Conservation (phyloP, 2,329 filamentous ascomycete genomes). For the Penicillium digitatum region DNA sequence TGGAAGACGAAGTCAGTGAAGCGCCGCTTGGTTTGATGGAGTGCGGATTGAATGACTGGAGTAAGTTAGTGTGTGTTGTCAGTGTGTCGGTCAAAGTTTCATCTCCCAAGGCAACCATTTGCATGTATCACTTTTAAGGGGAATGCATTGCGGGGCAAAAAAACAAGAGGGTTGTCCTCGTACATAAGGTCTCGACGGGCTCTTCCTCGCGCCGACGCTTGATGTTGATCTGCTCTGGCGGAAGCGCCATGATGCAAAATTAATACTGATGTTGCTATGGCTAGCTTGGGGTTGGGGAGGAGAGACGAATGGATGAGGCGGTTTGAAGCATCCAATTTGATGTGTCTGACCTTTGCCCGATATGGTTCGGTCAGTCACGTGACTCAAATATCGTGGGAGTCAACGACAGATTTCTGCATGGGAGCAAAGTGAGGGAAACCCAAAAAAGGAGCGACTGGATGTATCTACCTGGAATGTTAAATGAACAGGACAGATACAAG, state of each 20-base stretch:
- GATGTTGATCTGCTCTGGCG: conserved; percentile 51
- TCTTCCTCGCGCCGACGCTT: conserved; percentile 57
- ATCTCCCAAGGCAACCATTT: not conserved
- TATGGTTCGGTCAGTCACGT: not conserved
- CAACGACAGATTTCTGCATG: not conserved
- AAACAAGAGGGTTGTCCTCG: conserved; percentile 14
- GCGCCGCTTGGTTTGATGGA: conserved; percentile 46
- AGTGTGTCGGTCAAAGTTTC: not conserved
- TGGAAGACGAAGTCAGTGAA: conserved; percentile 49
- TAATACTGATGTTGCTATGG: not conserved
- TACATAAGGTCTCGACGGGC: conserved; percentile 54
- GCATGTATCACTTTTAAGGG: conserved; percentile 13
- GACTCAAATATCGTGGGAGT: not conserved
- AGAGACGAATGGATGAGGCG: conserved; percentile 4
- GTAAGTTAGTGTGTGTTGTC: conserved; percentile 7
- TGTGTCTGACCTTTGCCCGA: not conserved
- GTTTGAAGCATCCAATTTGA: conserved; percentile 7
- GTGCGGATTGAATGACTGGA: conserved; percentile 44
- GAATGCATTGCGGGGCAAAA: conserved; percentile 15
- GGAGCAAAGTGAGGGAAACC: not conserved
- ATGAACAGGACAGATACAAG: not conserved
- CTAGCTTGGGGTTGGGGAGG: conserved; percentile 2
- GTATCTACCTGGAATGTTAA: not conserved
- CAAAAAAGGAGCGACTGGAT: not conserved
- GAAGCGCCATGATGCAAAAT: conserved; percentile 39